phyloP scores from a whole-genome alignment of 495 filamentous ascomycete species.

The Podospora appendiculata region DNA sequence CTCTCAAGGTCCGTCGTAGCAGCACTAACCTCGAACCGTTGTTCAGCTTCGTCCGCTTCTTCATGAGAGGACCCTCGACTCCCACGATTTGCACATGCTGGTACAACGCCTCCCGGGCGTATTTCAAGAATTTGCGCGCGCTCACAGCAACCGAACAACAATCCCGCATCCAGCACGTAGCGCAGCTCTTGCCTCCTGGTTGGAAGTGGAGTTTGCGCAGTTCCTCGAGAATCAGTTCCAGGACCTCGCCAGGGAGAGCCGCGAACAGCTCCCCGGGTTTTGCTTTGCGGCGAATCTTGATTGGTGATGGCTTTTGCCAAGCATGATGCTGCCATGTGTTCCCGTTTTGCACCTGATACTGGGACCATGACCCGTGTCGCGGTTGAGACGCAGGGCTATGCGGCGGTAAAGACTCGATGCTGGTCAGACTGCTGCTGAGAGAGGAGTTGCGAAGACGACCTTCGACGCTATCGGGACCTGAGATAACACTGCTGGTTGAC shows the following conservation, averaged over 20 bases:
- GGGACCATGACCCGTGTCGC: background rate
- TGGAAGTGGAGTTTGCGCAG: constrained; percentile 39
- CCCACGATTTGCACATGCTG: constrained; percentile 62
- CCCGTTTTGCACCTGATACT: constrained; percentile 8
- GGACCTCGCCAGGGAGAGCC: constrained; percentile 49
- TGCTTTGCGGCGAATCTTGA: constrained; percentile 24
- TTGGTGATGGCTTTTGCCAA: constrained; percentile 31
- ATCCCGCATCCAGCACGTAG: constrained; percentile 74
- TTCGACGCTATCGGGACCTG: constrained; percentile 19
- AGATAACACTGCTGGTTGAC: constrained; percentile 13
- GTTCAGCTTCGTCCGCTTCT: constrained; percentile 60
- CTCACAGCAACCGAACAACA: constrained; percentile 59
- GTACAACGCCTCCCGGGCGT: constrained; percentile 60
- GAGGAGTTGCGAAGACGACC: constrained; percentile 14
- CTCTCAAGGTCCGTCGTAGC: constrained; percentile 66
- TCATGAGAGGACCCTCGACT: constrained; percentile 56
- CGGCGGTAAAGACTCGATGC: constrained; percentile 29
- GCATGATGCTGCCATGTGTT: constrained; percentile 8
- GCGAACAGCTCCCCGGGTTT: constrained; percentile 43
- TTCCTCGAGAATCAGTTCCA: constrained; percentile 43
- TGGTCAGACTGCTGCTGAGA: constrained; percentile 31
- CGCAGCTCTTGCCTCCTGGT: constrained; percentile 44
- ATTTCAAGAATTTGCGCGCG: constrained; percentile 59
- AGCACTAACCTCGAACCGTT: constrained; percentile 63
- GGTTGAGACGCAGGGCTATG: constrained; percentile 3